phyloP scores from a whole-genome alignment of 2,329 filamentous ascomycete species.

The Fusarium mexicanum region DNA sequence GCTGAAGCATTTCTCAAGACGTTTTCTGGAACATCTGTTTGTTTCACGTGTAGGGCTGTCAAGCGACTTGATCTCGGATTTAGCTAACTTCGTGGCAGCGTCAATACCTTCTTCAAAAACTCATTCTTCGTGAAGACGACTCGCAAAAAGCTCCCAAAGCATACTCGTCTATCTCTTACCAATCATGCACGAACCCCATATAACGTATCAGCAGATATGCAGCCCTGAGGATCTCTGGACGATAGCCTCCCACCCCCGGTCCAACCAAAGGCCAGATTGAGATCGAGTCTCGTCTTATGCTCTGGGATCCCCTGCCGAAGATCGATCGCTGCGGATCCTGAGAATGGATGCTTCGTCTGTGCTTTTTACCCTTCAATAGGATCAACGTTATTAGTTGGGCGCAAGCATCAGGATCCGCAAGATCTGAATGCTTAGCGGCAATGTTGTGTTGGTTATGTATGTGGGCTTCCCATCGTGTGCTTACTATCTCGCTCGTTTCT shows the following conservation, averaged over 20 bases:
- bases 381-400: neutral
- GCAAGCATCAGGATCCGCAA: constrained; percentile 1
- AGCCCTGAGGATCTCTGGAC: neutral
- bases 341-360: constrained; percentile 29
- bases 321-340: constrained; percentile 38
- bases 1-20: neutral
- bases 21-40: neutral
- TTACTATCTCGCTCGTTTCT: neutral
- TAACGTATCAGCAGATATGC: neutral
- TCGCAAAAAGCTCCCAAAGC: neutral
- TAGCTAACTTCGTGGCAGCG: neutral
- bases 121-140: neutral
- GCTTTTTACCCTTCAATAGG: constrained; percentile 14
- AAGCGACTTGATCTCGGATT: fast-evolving
- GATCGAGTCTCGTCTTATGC: neutral
- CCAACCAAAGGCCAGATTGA: constrained; percentile 2
- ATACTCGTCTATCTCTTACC: neutral
- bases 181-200: neutral
- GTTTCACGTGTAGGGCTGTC: neutral
- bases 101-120: neutral
- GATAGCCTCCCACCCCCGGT: neutral
- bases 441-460: constrained; percentile 30
- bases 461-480: neutral
- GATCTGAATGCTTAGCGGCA: constrained; percentile 19
- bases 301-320: constrained; percentile 12